Base-by-base conservation (phyloP, 495 filamentous ascomycete genomes). In the Tetracladium marchalianum region DNA sequence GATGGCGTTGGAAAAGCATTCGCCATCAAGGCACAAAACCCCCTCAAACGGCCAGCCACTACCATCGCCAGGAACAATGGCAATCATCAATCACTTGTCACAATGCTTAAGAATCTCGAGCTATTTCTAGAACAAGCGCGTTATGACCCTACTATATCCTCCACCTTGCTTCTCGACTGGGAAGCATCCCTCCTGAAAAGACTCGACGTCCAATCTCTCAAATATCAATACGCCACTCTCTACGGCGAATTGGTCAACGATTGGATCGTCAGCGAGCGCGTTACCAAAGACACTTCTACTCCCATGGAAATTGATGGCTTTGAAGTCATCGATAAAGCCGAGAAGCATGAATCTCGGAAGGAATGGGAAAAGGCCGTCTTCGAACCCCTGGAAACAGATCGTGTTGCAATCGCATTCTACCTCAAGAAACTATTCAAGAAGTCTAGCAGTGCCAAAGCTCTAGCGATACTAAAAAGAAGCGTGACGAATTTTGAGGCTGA, bases 241-340 rank as follows among this genome's bases (percentile, higher is more conserved):
- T 84, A 81, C 52, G 78, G 71, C 39, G 62, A 70, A 39, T 55
- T 84, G 35, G 73, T 84, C 11, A 82, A 71, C 0, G 77, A 85
- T 53, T 84, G 80, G 78, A 58, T 84, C 37, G 55, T 43, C 22
- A 55, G 47, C 5, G 55, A 54, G 46, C 62, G 31, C 33, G 50
- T 40, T 5, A 59, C 15, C 35, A 42, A 53, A 17, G 44, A n/a
- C 16, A 35, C 17, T 16, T 7, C 22, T 27, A 40, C 45, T 9
- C 37, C 24, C 5, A 58, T 16, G 5, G 47, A 50, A 11, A 47
- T 44, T 24, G 66, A 51, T 56, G 61, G 39, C 10, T 72, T 71
- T 49, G 68, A 71, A 40, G 54, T 66, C 15, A 46, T 75, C 34
- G 66, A 64, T 6, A 56, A 62, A 22, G 59, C 67, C 13, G 67